These are phyloP conservation scores for Leishmania mexicana DNA, from an alignment of 208 protist species.

Conservation along the genomic window DNA sequence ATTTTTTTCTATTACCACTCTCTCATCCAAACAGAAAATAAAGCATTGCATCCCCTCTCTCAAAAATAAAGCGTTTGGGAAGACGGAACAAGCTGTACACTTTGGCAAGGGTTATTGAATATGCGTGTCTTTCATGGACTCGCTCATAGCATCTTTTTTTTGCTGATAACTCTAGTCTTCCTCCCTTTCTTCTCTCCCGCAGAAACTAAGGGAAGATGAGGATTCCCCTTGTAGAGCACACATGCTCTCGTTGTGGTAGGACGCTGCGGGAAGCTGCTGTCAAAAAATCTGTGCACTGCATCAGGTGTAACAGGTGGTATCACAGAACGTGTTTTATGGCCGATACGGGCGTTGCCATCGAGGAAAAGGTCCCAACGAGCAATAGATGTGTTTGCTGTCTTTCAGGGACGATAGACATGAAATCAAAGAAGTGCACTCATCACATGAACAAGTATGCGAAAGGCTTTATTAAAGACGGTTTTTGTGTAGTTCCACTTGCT, in stretches of 20 bases:
- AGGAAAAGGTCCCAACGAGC: neutral
- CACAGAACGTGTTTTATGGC: slow-evolving; percentile 56
- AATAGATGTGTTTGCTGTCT: slow-evolving; percentile 54
- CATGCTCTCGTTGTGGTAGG: slow-evolving; percentile 27
- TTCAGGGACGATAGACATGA: slow-evolving; percentile 22
- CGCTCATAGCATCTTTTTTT: neutral
- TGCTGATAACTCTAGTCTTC: neutral
- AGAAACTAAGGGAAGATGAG: neutral
- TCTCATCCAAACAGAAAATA: neutral
- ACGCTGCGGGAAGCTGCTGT: neutral
- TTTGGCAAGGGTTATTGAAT: neutral
- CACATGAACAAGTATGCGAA: slow-evolving; percentile 37
- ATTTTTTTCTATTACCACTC: slow-evolving; percentile 24
- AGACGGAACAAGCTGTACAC: neutral
- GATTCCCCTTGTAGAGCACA: neutral
- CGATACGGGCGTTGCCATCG: slow-evolving; percentile 38
- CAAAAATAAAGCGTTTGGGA: neutral
- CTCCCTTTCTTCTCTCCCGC: slow-evolving; percentile 7
- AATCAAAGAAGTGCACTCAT: neutral
- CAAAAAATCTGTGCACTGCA: slow-evolving; percentile 23
- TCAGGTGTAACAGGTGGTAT: slow-evolving; percentile 28
- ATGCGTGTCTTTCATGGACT: neutral
- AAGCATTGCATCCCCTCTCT: neutral
- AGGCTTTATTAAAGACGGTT: slow-evolving; percentile 53
- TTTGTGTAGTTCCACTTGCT: slow-evolving; percentile 49